A percentile compares a stretch with the other conserved stretches of the same genome.
Evolutionary conservation across 768 basidiomycete species (phyloP).

Genomic region (Dictyophora rubrovolvata): DNA sequence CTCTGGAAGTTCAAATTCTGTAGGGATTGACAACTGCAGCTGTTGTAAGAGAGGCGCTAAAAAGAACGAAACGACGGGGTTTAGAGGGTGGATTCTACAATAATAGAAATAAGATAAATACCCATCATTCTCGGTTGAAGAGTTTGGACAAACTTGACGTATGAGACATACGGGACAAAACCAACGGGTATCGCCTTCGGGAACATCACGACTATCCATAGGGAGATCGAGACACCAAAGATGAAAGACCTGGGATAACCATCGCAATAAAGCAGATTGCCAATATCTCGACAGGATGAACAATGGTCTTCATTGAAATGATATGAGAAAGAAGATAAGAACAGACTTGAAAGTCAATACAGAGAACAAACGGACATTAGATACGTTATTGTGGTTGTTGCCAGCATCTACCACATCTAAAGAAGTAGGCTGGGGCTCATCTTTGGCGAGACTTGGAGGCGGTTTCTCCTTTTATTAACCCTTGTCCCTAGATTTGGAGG

Average conservation of each 20-base stretch:
- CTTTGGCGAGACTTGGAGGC: slow-evolving; percentile 30
- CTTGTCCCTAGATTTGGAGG: slow-evolving; percentile 26
- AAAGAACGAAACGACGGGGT: slow-evolving; percentile 53
- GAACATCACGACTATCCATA: slow-evolving; percentile 77
- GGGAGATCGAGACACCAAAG: slow-evolving; percentile 96
- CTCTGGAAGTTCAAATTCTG: slow-evolving; percentile 78
- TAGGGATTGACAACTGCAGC: slow-evolving; percentile 57
- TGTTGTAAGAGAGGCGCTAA: slow-evolving; percentile 65
- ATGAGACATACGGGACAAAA: slow-evolving; percentile 66
- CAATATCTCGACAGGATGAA: slow-evolving; percentile 69
- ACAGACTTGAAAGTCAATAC: not conserved
- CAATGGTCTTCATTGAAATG: slow-evolving; percentile 75
- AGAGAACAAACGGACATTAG: slow-evolving; percentile 9
- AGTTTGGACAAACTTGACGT: slow-evolving; percentile 42
- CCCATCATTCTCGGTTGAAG: slow-evolving; percentile 17
- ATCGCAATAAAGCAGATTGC: slow-evolving; percentile 91
- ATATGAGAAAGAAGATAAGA: slow-evolving; percentile 4
- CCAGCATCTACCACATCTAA: slow-evolving; percentile 15
- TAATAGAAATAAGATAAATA: slow-evolving; percentile 7
- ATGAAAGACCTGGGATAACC: slow-evolving; percentile 96
- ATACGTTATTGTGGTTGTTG: slow-evolving; percentile 16
- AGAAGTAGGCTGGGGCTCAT: slow-evolving; percentile 31
- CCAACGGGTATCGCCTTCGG: slow-evolving; percentile 63
- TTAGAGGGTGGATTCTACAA: slow-evolving; percentile 57
- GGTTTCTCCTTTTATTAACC: slow-evolving; percentile 37